A percentile compares a stretch with the other conserved stretches of the same genome.
Conservation (phyloP, 768 basidiomycete genomes). For the Naematelia aurantialba region DNA sequence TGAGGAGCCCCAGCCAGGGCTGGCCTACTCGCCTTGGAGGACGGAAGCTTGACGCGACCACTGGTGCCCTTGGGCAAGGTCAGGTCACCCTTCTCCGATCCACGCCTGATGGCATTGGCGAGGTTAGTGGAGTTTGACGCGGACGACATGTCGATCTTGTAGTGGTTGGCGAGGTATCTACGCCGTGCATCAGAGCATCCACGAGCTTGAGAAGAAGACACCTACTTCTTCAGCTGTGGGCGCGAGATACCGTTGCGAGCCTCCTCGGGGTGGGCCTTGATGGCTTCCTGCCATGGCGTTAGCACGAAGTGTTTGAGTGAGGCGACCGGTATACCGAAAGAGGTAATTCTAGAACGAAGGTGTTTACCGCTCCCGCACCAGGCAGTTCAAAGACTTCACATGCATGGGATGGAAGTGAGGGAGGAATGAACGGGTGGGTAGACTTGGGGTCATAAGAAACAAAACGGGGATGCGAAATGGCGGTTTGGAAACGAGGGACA, state of each 20-base stretch:
- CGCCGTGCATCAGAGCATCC: slow-evolving; percentile 2
- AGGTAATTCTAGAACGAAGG: slow-evolving; percentile 22
- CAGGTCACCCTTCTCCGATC: slow-evolving; percentile 78
- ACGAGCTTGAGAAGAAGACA: slow-evolving; percentile 19
- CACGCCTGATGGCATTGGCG: slow-evolving; percentile 72
- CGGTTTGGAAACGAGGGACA: slow-evolving; percentile 2
- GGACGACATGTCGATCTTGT: slow-evolving; percentile 73
- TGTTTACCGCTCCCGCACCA: neutral
- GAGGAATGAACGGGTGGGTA: slow-evolving; percentile 3
- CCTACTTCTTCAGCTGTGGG: slow-evolving; percentile 72
- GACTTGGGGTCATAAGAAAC: neutral
- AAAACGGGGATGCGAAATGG: neutral
- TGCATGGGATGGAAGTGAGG: slow-evolving; percentile 5
- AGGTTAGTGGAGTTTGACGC: slow-evolving; percentile 73
- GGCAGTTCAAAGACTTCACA: neutral
- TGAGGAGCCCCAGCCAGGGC: neutral
- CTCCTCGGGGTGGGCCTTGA: slow-evolving; percentile 63
- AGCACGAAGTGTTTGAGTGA: too few species aligned
- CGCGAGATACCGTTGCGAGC: slow-evolving; percentile 71
- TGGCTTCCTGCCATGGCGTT: slow-evolving; percentile 69
- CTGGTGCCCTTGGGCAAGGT: slow-evolving; percentile 76
- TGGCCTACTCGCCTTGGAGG: slow-evolving; percentile 40
- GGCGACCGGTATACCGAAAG: slow-evolving; percentile 21
- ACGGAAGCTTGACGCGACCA: slow-evolving; percentile 49
- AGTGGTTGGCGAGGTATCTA: slow-evolving; percentile 78